Base-by-base conservation (phyloP, 495 filamentous ascomycete genomes). In the Penicillium argentinense region DNA sequence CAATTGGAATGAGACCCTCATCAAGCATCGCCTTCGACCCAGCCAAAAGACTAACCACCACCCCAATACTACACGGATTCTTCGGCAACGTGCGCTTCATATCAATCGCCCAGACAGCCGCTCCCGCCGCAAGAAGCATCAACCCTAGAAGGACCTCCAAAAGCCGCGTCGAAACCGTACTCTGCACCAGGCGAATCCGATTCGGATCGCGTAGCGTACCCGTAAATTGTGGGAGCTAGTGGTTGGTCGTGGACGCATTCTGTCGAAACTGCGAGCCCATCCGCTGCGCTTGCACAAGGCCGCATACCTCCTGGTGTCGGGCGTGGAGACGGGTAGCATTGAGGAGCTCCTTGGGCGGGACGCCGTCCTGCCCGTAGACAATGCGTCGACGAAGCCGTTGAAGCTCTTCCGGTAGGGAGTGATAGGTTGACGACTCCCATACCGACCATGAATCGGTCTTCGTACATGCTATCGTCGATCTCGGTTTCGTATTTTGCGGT, bases 291-390 rank as follows among this genome's bases (percentile, higher is more conserved):
- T 26, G 5, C 5, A 26, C 11, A 5, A 26, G 25, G 5, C 25
- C 25, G 11, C 11, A 26, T 5, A 26, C 25, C 25, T 26, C 25
- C 25, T 26, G 5, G 11, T 26, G 11, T 26, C 25, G 25, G 25
- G 25, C 11, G 5, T 26, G 25, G 5, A 26, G 25, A 26, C 25
- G 25, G 25, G 25, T 26, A 5, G 5, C 25, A 26, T 26, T 26
- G 5, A 26, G 25, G 11, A 26, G 25, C 25, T 26, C 25, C 5
- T 26, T 26, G 11, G 25, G 5, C 5, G 11, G 1, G 1, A 18
- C 37, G 19, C 17, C 38, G 45, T 38, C 29, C 18, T 34, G n/a
- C 25, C 36, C 27, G 42, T 26, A 26, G 25, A 26, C 25, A 5
- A 26, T 26, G n/a, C n/a, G n/a, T n/a, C n/a, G n/a, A n/a, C n/a